Percentiles rank a stretch among this genome's conserved stretches.
phyloP scores from a whole-genome alignment of 805 yeast species.

The Ogataea glucozyma region DNA sequence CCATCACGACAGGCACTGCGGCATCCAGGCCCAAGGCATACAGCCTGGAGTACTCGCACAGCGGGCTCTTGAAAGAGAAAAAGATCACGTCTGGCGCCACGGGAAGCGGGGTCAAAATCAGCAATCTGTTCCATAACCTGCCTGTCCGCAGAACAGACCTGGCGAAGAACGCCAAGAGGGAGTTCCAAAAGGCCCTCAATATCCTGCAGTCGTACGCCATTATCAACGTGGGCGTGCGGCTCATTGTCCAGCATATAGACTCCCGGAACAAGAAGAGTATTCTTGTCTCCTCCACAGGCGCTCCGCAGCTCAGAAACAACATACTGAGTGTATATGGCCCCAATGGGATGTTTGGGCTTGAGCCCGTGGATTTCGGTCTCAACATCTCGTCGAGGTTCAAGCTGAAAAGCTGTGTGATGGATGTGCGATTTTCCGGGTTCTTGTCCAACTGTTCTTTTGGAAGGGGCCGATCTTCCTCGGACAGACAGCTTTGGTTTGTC shows the following conservation, averaged over 20 bases:
- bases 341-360: constrained; percentile 58
- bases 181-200: constrained; percentile 66
- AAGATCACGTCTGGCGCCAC: constrained; percentile 49
- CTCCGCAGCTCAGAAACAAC: constrained; percentile 50
- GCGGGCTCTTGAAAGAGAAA: constrained; percentile 50
- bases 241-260: constrained; percentile 58
- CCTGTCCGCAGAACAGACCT: constrained; percentile 86
- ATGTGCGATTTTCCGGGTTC: constrained; percentile 51
- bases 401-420: constrained; percentile 33
- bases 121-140: constrained; percentile 60
- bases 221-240: constrained; percentile 55
- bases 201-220: constrained; percentile 70
- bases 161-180: constrained; percentile 63
- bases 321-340: constrained; percentile 72
- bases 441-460: constrained; percentile 82
- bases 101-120: constrained; percentile 69
- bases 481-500: constrained; percentile 73
- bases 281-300: constrained; percentile 61
- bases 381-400: constrained; percentile 36
- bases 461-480: constrained; percentile 66
- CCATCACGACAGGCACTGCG: constrained; percentile 50
- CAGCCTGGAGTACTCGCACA: constrained; percentile 50
- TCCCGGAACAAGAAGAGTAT: constrained; percentile 49
- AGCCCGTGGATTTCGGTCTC: constrained; percentile 46
- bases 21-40: constrained; percentile 57